Conservation (phyloP, 768 basidiomycete genomes). For the Pulveroboletus sp. region DNA sequence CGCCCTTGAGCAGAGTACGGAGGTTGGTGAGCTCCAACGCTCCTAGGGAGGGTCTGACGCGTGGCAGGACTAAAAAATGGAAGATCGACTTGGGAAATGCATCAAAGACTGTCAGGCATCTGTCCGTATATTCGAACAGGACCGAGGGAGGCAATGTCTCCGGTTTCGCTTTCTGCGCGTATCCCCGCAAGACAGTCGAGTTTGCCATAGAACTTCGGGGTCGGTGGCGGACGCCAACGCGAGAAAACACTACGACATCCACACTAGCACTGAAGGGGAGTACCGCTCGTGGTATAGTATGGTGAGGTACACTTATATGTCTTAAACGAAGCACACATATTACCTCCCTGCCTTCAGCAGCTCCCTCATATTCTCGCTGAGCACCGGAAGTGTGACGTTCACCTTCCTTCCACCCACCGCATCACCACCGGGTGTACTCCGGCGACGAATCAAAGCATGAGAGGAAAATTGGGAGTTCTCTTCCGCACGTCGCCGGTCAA, state of each 20-base stretch:
- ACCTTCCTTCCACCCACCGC: constrained; percentile 15
- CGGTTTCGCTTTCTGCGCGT: constrained; percentile 49
- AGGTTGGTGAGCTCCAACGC: constrained; percentile 48
- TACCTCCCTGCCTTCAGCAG: constrained; percentile 47
- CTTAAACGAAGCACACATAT: not conserved
- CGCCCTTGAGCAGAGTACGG: constrained; percentile 47
- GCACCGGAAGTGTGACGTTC: constrained; percentile 39
- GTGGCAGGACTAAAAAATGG: constrained; percentile 85
- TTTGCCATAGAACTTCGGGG: constrained; percentile 29
- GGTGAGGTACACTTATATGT: constrained; percentile 6
- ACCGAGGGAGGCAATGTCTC: constrained; percentile 53
- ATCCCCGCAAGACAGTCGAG: constrained; percentile 55
- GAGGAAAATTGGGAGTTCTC: constrained; percentile 26
- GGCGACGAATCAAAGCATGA: constrained; percentile 33
- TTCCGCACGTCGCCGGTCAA: constrained; percentile 76
- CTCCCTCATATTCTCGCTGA: constrained; percentile 62
- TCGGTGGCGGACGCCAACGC: not conserved
- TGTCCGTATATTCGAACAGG: constrained; percentile 50
- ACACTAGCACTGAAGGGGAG: not conserved
- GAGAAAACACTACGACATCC: not conserved
- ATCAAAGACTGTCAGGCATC: constrained; percentile 66
- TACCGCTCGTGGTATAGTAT: constrained; percentile 14
- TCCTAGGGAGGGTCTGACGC: constrained; percentile 31
- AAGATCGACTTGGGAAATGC: constrained; percentile 79
- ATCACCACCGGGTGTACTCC: constrained; percentile 11